A percentile compares a stretch with the other conserved stretches of the same genome.
phyloP scores from a whole-genome alignment of 225 moss, liverwort and hornwort species.

The Polytrichum commune region DNA sequence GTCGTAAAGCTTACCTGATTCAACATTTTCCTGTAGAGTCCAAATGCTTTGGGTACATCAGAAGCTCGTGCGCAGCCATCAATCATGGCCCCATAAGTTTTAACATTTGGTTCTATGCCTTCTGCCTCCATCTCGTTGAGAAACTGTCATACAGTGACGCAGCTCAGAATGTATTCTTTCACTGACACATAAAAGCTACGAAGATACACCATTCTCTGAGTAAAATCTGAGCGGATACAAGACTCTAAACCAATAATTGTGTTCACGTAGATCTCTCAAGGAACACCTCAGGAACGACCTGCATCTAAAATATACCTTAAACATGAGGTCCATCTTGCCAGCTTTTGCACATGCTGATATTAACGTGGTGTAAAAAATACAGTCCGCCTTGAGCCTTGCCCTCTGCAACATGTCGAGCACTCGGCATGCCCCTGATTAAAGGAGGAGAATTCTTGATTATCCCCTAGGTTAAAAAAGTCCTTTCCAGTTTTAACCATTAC shows the following conservation, averaged over 20 bases:
- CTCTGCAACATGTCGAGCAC: constrained; percentile 60
- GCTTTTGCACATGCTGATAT: constrained; percentile 82
- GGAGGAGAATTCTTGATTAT: not conserved
- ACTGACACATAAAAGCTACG: too few species aligned
- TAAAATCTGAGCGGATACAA: too few species aligned
- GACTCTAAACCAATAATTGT: too few species aligned
- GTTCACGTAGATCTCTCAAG: too few species aligned
- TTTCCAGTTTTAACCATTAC: too few species aligned
- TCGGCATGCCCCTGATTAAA: constrained; percentile 61
- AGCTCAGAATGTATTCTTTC: too few species aligned
- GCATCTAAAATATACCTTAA: constrained; percentile 47
- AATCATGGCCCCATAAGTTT: constrained; percentile 79
- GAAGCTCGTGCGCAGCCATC: constrained; percentile 83
- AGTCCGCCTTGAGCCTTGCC: constrained; percentile 67
- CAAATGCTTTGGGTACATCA: constrained; percentile 85
- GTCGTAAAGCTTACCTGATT: constrained; percentile 42
- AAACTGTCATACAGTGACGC: constrained; percentile 41
- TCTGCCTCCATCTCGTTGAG: constrained; percentile 73
- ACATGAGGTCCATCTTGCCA: constrained; percentile 68
- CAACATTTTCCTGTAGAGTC: constrained; percentile 80
- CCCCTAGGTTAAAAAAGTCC: too few species aligned
- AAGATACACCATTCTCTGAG: too few species aligned
- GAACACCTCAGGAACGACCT: not conserved
- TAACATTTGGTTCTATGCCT: constrained; percentile 52
- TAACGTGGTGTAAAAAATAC: constrained; percentile 70